phyloP scores from a whole-genome alignment of 2,329 filamentous ascomycete genomes.

The Aspergillus sp. region DNA sequence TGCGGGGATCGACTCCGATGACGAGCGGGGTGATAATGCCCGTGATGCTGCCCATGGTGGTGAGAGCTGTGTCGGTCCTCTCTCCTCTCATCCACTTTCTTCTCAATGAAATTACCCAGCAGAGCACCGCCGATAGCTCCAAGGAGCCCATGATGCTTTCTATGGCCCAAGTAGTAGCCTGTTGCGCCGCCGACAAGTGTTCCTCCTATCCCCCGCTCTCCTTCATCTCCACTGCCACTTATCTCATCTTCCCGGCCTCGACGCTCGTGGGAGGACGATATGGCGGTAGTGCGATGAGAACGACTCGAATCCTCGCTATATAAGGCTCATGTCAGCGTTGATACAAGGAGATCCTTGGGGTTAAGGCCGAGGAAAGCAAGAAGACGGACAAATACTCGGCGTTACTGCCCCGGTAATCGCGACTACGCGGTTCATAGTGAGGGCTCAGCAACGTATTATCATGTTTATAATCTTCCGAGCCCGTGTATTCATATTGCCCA shows the following conservation, averaged over 20 bases:
- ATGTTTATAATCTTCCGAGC: slow-evolving; percentile 1
- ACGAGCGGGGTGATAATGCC: slow-evolving; percentile 21
- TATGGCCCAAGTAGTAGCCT: slow-evolving; percentile 61
- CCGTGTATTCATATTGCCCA: not conserved
- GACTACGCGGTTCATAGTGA: slow-evolving; percentile 7
- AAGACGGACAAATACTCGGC: slow-evolving; percentile 27
- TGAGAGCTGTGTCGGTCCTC: slow-evolving; percentile 32
- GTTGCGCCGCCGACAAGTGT: slow-evolving; percentile 61
- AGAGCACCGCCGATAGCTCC: slow-evolving; percentile 63
- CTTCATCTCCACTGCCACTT: slow-evolving; percentile 51
- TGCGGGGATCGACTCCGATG: slow-evolving; percentile 30
- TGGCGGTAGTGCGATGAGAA: not conserved
- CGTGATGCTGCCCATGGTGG: slow-evolving; percentile 20
- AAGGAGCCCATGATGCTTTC: slow-evolving; percentile 60
- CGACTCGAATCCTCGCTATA: not conserved
- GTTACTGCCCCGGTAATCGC: slow-evolving; percentile 20
- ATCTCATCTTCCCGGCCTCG: slow-evolving; percentile 38
- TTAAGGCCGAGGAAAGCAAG: not conserved
- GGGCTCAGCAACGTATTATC: slow-evolving; percentile 16
- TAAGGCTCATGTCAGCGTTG: not conserved
- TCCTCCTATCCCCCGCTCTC: slow-evolving; percentile 61
- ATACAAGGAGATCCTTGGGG: not conserved
- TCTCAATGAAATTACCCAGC: slow-evolving; percentile 58
- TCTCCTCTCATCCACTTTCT: slow-evolving; percentile 53
- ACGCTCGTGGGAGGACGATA: not conserved